Conservation (phyloP, 208 protist genomes). For the Jaenimonas drosophilae region DNA sequence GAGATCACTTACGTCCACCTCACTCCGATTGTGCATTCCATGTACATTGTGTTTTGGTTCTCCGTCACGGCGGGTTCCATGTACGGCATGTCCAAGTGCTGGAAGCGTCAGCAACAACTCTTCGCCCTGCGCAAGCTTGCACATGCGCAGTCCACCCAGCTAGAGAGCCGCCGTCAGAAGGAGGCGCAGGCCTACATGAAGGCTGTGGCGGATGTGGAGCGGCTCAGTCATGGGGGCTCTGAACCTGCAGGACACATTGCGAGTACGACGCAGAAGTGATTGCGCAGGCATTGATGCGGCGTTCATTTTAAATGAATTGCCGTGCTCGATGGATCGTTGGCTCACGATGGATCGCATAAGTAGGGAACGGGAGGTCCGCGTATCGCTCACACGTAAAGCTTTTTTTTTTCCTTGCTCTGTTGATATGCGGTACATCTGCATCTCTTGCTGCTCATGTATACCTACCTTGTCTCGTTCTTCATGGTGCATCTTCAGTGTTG, state of each 20-base stretch:
- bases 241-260: constrained; percentile 6
- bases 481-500: too few species aligned
- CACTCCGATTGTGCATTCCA: constrained; percentile 74
- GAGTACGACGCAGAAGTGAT: too few species aligned
- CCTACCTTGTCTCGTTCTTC: too few species aligned
- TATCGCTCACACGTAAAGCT: neutral
- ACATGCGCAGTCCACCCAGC: constrained; percentile 26
- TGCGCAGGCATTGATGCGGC: too few species aligned
- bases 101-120: constrained; percentile 54
- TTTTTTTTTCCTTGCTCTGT: constrained; percentile 1
- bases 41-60: constrained; percentile 86
- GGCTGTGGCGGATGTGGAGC: constrained; percentile 57
- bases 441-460: too few species aligned
- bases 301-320: too few species aligned
- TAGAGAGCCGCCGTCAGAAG: constrained; percentile 48
- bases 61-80: constrained; percentile 62
- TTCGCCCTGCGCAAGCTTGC: constrained; percentile 48
- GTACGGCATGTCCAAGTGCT: constrained; percentile 74
- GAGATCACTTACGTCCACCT: constrained; percentile 82
- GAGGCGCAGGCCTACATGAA: constrained; percentile 61
- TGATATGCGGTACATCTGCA: too few species aligned
- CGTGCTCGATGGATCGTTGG: too few species aligned
- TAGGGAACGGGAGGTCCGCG: too few species aligned
- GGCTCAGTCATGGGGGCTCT: constrained; percentile 23
- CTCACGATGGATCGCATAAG: too few species aligned